These are phyloP conservation scores for Multifurca ochricompacta DNA, from an alignment of 768 basidiomycete genomes.

Conservation along the genomic window DNA sequence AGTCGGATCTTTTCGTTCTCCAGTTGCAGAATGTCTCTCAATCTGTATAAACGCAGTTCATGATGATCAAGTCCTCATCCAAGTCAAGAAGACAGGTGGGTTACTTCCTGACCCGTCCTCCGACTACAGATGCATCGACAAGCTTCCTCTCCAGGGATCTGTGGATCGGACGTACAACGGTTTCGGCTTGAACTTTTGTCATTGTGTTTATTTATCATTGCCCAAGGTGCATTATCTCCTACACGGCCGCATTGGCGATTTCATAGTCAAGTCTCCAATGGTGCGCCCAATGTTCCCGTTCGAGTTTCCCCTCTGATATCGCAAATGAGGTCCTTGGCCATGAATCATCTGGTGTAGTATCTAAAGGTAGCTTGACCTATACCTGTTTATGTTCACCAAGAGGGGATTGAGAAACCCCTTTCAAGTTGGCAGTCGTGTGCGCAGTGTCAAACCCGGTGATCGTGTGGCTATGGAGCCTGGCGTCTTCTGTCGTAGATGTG, in stretches of 20 bases:
- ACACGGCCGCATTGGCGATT: constrained; percentile 76
- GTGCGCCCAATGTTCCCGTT: constrained; percentile 30
- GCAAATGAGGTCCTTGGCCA: constrained; percentile 78
- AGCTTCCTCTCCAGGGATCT: constrained; percentile 53
- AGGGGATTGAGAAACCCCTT: not conserved
- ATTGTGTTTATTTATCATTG: constrained; percentile 9
- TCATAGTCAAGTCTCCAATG: constrained; percentile 75
- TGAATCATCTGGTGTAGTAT: constrained; percentile 78
- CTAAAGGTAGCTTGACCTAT: constrained; percentile 40
- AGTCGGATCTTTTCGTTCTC: constrained; percentile 33
- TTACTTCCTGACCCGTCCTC: not conserved
- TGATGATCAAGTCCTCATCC: constrained; percentile 73
- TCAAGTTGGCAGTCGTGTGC: constrained; percentile 69
- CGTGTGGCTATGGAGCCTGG: constrained; percentile 92
- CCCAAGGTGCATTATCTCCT: constrained; percentile 66
- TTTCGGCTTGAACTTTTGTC: constrained; percentile 13
- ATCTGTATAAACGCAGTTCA: constrained; percentile 38
- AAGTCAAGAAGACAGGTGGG: constrained; percentile 90
- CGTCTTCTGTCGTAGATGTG: constrained; percentile 74
- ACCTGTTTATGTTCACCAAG: not conserved
- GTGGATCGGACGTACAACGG: constrained; percentile 71
- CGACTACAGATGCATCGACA: constrained; percentile 7
- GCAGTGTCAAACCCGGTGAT: constrained; percentile 71
- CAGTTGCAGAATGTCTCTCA: not conserved
- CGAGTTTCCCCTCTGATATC: constrained; percentile 3